phyloP scores from a whole-genome alignment of 1,284 basidiomycete species.

The Ganoderma leucocontextum region DNA sequence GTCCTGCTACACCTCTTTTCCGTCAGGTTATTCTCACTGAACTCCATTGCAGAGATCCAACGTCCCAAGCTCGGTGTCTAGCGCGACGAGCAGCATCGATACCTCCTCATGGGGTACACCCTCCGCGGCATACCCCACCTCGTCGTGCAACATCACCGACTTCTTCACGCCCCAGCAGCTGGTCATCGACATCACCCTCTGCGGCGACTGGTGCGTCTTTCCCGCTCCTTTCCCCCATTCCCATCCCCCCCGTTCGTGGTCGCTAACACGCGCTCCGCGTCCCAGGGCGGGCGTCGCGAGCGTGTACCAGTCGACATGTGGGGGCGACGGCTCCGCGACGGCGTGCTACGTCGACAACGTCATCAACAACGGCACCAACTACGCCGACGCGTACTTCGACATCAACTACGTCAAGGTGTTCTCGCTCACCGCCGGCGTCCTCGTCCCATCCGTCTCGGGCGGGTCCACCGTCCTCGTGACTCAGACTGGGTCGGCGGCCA shows the following conservation, averaged over 20 bases:
- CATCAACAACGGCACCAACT: constrained; percentile 57
- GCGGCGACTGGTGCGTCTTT: constrained; percentile 55
- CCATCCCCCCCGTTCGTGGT: background rate
- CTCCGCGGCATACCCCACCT: constrained; percentile 60
- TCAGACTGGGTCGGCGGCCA: constrained; percentile 19
- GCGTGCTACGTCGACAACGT: constrained; percentile 59
- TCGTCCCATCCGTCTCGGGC: constrained; percentile 27
- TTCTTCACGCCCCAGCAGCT: constrained; percentile 64
- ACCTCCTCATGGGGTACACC: constrained; percentile 66
- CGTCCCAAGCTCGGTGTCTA: constrained; percentile 40
- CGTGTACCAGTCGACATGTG: constrained; percentile 52
- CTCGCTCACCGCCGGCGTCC: constrained; percentile 38
- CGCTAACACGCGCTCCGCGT: too few relatives aligned
- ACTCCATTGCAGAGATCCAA: constrained; percentile 46
- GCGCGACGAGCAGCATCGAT: constrained; percentile 50
- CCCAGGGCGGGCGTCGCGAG: constrained; percentile 54
- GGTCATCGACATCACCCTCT: constrained; percentile 65
- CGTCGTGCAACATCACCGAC: constrained; percentile 54
- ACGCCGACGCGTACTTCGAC: constrained; percentile 61
- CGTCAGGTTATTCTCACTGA: background rate
- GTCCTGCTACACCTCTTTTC: constrained; percentile 28
- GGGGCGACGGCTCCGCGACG: constrained; percentile 39
- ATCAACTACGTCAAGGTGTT: constrained; percentile 57
- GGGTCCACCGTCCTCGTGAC: constrained; percentile 31
- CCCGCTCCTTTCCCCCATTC: background rate